A percentile compares a stretch with the other conserved stretches of the same genome.
Conservation (phyloP, 805 yeast genomes). For the Grigorovia jiainica region DNA sequence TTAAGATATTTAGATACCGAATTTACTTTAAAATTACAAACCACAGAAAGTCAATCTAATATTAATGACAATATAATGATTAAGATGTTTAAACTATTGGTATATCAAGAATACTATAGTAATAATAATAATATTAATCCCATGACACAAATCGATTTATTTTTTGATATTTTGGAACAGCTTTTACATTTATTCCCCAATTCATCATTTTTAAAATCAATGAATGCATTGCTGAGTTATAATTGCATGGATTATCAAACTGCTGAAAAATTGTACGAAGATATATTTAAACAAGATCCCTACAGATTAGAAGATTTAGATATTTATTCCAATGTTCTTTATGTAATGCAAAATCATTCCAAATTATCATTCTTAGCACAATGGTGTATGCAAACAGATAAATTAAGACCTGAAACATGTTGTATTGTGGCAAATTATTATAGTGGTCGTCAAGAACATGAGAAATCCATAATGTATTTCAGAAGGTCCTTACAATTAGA, state of each 20-base stretch:
- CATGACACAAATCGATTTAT: constrained; percentile 36
- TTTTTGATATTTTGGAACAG: constrained; percentile 40
- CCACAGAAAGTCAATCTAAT: constrained; percentile 9
- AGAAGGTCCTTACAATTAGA: constrained; percentile 79
- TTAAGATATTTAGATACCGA: constrained; percentile 30
- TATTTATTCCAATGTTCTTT: constrained; percentile 85
- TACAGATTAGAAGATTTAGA: constrained; percentile 85
- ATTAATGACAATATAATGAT: constrained; percentile 29
- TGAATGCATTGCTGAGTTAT: constrained; percentile 72
- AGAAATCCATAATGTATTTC: constrained; percentile 86
- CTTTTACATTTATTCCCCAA: constrained; percentile 54
- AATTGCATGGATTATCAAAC: constrained; percentile 77
- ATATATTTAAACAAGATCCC: constrained; percentile 65
- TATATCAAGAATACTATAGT: constrained; percentile 73
- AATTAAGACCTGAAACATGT: constrained; percentile 88
- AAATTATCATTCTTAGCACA: constrained; percentile 84
- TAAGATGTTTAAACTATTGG: constrained; percentile 54
- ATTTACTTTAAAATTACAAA: constrained; percentile 11
- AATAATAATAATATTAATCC: background rate
- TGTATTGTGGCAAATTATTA: constrained; percentile 91
- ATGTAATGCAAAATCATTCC: constrained; percentile 83
- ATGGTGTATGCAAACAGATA: constrained; percentile 70
- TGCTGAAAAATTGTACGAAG: constrained; percentile 74
- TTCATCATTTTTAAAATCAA: constrained; percentile 66
- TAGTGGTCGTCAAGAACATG: constrained; percentile 86